Base-by-base conservation (phyloP, 257 asterid species). In the Solanum sitiens region DNA sequence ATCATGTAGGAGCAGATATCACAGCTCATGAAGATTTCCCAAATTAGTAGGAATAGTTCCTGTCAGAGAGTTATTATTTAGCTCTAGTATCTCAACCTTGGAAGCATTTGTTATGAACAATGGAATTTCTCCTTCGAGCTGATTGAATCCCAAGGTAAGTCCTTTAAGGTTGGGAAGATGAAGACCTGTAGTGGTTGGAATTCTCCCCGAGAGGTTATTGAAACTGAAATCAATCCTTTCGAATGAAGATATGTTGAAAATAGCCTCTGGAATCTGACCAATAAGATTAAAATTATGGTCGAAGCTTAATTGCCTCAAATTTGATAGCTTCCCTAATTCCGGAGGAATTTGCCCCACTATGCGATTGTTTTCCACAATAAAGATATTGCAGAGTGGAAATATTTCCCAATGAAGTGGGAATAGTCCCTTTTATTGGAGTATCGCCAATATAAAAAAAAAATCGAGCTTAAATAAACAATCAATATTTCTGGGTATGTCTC, bases 231-330 rank as follows among this genome's bases (percentile, higher is more conserved):
- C 89, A 9, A 89, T 50, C 16, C 13, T 8, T 45, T 68, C 77
- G 72, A 90, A 35, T 10, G 89, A 86, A 16, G 92, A 91, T 8
- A 90, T 40, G 86, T 91, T 91, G 87, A 90, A 91, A 71, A 91
- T 90, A 37, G 7, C 33, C 15, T 77, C 76, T 67, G 93, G 92
- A 74, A 91, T 91, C n/a, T 37, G 88, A 23, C 93, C 93, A 6
- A 86, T 83, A 7, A 91, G 85, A 56, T 86, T 84, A 76, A 0
- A 39, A 84, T 89, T 87, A 30, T 2, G 13, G 13, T 50, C 86
- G 42, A 90, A 87, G 7, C 45, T 86, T 5, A 75, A 9, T 75
- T 39, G 6, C 79, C 84, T 63, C 88, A 91, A 74, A 53, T 91
- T 90, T 15, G 74, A 44, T 30, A 91, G 84, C 25, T 82, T 89